phyloP scores from a whole-genome alignment of 2,329 filamentous ascomycete genomes.

The Aphanocladium album region DNA sequence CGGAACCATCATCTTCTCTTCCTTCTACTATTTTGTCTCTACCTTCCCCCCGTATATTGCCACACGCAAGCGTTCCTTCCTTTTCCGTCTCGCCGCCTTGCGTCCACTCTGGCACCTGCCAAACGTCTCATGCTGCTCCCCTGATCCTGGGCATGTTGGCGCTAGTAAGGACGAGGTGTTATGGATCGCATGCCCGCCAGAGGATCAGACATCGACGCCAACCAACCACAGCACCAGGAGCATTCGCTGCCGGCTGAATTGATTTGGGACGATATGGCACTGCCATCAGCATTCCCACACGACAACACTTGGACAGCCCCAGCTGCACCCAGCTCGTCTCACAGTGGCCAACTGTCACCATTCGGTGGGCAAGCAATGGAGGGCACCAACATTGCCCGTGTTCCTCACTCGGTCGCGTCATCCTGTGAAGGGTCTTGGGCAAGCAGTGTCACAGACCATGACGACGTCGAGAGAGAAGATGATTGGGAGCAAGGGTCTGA shows the following conservation, averaged over 20 bases:
- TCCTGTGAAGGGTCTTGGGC: slow-evolving; percentile 38
- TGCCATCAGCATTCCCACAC: not conserved
- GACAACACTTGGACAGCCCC: slow-evolving; percentile 13
- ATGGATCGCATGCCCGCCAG: not conserved
- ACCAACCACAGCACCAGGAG: not conserved
- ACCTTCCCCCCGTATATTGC: not conserved
- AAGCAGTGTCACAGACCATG: slow-evolving; percentile 36
- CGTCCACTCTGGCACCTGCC: not conserved
- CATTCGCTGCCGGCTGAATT: not conserved
- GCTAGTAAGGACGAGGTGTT: not conserved
- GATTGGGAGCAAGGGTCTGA: slow-evolving; percentile 44
- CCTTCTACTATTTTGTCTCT: not conserved
- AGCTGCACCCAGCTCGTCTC: slow-evolving; percentile 23
- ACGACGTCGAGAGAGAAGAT: slow-evolving; percentile 18
- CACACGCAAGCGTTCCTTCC: not conserved
- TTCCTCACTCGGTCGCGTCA: slow-evolving; percentile 37
- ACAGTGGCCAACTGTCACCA: slow-evolving; percentile 48
- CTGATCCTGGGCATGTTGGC: not conserved
- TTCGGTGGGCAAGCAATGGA: slow-evolving; percentile 42
- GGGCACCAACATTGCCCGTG: not conserved
- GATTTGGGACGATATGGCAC: not conserved
- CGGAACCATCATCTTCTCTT: not conserved
- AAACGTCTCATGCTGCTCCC: not conserved
- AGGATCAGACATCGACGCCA: not conserved
- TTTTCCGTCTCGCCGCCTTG: not conserved